Conservation (phyloP, 2,329 filamentous ascomycete species). For the Byssochlamys sp. region DNA sequence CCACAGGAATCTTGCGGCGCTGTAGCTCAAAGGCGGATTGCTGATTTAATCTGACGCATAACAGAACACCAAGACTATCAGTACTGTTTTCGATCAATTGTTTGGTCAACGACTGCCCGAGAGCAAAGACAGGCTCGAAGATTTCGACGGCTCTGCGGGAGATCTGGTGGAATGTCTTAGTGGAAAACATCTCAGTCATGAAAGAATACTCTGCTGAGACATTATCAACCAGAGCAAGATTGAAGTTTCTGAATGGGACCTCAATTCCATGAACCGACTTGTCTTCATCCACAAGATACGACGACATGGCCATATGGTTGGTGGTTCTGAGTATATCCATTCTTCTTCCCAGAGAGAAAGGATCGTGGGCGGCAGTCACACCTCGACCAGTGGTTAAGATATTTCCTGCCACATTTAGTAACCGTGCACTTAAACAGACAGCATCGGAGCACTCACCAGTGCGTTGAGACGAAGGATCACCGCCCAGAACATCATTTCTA, state of each 20-base stretch:
- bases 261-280: constrained; percentile 78
- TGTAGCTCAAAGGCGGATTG: constrained; percentile 91
- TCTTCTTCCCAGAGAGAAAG: constrained; percentile 78
- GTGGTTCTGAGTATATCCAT: constrained; percentile 69
- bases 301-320: constrained; percentile 67
- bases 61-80: constrained; percentile 74
- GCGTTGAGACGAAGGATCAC: constrained; percentile 63
- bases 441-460: constrained; percentile 27
- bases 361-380: constrained; percentile 54
- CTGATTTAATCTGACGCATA: constrained; percentile 90
- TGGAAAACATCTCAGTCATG: constrained; percentile 77
- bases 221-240: constrained; percentile 86
- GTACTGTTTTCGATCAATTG: constrained; percentile 65
- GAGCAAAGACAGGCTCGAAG: constrained; percentile 78
- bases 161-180: constrained; percentile 64
- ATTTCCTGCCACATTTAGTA: constrained; percentile 19
- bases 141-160: constrained; percentile 77
- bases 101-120: constrained; percentile 69
- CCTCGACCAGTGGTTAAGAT: constrained; percentile 31
- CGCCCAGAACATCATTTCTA: constrained; percentile 70
- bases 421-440: background rate
- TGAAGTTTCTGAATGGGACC: constrained; percentile 85
- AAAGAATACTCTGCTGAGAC: constrained; percentile 92
- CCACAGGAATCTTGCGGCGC: constrained; percentile 75
- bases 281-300: constrained; percentile 85